These are phyloP conservation scores for Ophiognomonia clavigignenti-juglandacearum DNA, from an alignment of 2,329 filamentous ascomycete genomes.

Conservation along the genomic window DNA sequence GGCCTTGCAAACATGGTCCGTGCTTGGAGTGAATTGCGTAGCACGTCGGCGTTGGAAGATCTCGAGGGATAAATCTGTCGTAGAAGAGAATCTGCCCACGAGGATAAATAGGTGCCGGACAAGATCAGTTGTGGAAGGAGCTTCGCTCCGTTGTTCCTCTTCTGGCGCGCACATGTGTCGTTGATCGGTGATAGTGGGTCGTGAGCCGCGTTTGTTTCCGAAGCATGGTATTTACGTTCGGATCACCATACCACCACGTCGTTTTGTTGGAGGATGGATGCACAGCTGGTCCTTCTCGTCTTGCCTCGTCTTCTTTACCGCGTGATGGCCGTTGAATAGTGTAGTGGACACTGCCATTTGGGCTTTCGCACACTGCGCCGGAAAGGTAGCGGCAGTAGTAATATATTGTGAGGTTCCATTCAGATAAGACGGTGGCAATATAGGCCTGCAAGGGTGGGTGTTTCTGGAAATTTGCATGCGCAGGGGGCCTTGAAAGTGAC, in stretches of 20 bases:
- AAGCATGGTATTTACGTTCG: not conserved
- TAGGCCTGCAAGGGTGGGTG: not conserved
- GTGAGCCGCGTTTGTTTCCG: not conserved
- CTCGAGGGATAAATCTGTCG: not conserved
- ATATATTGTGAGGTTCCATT: slow-evolving; percentile 6
- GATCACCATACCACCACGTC: not conserved
- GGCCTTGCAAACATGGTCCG: slow-evolving; percentile 1
- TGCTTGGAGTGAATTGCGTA: not conserved
- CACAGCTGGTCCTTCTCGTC: too few species aligned
- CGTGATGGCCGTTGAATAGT: not conserved
- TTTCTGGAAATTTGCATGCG: not conserved
- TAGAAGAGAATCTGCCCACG: not conserved
- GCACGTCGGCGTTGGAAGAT: not conserved
- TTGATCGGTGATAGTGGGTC: not conserved
- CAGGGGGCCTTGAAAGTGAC: slow-evolving; percentile 9
- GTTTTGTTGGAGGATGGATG: too few species aligned
- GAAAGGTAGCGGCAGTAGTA: not conserved
- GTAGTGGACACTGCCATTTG: not conserved
- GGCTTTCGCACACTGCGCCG: not conserved
- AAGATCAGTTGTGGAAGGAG: not conserved
- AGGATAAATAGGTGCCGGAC: not conserved
- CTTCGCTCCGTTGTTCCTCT: not conserved
- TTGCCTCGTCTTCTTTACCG: not conserved
- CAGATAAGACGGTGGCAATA: not conserved
- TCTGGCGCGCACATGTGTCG: not conserved